These are phyloP conservation scores for Vitis hybrid DNA, from an alignment of 177 flowering plant genomes.

Conservation along the genomic window DNA sequence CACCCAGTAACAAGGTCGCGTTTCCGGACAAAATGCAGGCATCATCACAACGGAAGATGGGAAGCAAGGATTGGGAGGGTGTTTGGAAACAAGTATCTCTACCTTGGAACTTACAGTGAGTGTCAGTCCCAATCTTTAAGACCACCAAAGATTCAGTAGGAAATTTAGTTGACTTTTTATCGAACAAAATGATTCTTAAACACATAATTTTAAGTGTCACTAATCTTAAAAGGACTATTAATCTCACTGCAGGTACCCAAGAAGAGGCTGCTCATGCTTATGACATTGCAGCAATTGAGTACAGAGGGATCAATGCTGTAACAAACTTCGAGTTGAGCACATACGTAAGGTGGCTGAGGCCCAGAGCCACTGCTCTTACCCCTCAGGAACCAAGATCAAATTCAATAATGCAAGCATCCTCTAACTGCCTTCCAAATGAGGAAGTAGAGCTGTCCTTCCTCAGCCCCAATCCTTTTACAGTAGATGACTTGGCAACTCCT, in stretches of 20 bases:
- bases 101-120: slow-evolving; percentile 80
- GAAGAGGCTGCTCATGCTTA: slow-evolving; percentile 83
- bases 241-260: slow-evolving; percentile 51
- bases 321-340: slow-evolving; percentile 74
- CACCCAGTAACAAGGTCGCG: not conserved
- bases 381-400: slow-evolving; percentile 30
- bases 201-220: too few relatives aligned
- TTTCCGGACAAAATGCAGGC: slow-evolving; percentile 37
- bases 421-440: slow-evolving; percentile 10
- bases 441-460: slow-evolving; percentile 17
- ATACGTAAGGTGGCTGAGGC: slow-evolving; percentile 65
- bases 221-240: too few relatives aligned
- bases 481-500: slow-evolving; percentile 18
- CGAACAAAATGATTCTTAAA: too few relatives aligned
- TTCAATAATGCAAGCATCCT: not conserved
- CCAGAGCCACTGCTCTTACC: slow-evolving; percentile 26
- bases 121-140: not conserved
- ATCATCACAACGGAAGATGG: slow-evolving; percentile 90
- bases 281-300: slow-evolving; percentile 75
- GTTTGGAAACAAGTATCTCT: slow-evolving; percentile 82
- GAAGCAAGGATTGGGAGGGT: slow-evolving; percentile 90
- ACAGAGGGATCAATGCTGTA: slow-evolving; percentile 70
- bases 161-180: too few relatives aligned
- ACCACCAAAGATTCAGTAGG: too few relatives aligned
- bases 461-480: slow-evolving; percentile 4